Evolutionary conservation across 345 rosid species (phyloP).

Genomic region (Gossypium ekmanianum): DNA sequence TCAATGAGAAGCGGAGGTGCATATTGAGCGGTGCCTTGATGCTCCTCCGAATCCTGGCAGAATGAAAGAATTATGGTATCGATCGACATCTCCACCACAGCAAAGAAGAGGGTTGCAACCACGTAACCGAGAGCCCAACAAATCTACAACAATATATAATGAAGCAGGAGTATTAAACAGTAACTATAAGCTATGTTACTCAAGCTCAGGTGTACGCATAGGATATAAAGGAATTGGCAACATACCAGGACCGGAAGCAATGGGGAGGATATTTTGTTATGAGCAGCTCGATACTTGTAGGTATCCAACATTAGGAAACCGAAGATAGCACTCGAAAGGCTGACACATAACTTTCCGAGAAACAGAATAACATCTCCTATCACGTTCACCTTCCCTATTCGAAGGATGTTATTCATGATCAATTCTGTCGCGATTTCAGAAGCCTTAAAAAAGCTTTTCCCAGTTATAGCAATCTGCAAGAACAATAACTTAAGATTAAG

Average conservation of each 20-base stretch:
- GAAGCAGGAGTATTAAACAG: not conserved
- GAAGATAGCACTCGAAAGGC: slow-evolving; percentile 84
- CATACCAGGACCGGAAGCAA: slow-evolving; percentile 86
- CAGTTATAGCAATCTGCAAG: slow-evolving; percentile 84
- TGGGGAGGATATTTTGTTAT: slow-evolving; percentile 85
- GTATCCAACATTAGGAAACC: slow-evolving; percentile 93
- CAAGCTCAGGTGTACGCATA: no score
- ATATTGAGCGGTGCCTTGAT: slow-evolving; percentile 92
- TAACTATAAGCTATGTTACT: not conserved
- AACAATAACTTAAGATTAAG: not conserved
- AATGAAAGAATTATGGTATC: slow-evolving; percentile 92
- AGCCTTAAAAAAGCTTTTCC: slow-evolving; percentile 83
- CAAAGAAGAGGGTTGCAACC: slow-evolving; percentile 90
- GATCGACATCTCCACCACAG: slow-evolving; percentile 94
- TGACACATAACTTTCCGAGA: slow-evolving; percentile 89
- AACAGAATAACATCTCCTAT: slow-evolving; percentile 91
- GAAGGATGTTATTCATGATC: slow-evolving; percentile 77
- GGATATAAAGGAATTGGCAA: not conserved
- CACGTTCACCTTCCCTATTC: slow-evolving; percentile 91
- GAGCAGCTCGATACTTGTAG: slow-evolving; percentile 68
- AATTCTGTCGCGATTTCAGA: slow-evolving; percentile 86
- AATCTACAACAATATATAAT: slow-evolving; percentile 41
- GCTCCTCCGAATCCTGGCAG: slow-evolving; percentile 97
- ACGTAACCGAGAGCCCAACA: slow-evolving; percentile 91
- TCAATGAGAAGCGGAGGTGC: slow-evolving; percentile 92